Base-by-base conservation (phyloP, 352 stramenopile genomes). In the Phytopythium oedochilum region DNA sequence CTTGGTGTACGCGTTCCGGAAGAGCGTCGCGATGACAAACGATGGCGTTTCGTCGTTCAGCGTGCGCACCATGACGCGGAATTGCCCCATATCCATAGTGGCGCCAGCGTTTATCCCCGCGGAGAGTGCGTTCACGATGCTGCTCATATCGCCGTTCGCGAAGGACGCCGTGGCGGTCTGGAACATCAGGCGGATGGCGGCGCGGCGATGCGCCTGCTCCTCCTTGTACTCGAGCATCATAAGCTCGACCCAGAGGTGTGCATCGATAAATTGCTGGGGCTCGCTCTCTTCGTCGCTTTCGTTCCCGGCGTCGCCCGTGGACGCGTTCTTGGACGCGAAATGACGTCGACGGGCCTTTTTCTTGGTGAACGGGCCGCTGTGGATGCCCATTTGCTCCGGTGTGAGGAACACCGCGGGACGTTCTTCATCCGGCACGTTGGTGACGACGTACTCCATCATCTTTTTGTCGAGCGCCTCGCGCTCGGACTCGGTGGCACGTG, bases 181-280 rank as follows among this genome's bases (percentile, higher is more conserved):
- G 46, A 97, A 97, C 91, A 97, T 97, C 1, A 97, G 61, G 0
- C 90, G 88, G 40, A 97, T 89, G 17, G 89, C 89, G 18, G 88
- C 88, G 6, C 82, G 71, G 2, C 91, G 83, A 56, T 97, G 91
- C 0, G 89, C 86, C 61, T 97, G 90, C 57, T 97, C 91, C 50
- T 96, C 87, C 32, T 94, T 93, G 66, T 97, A 96, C 65, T 96
- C 84, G 46, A 89, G 73, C 75, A 94, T 87, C 82, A 94, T 92
- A n/a, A 92, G 65, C 32, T 92, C 78, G 4, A 92, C 63, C 84
- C 84, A 94, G 3, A 91, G 58, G 32, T 88, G 75, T 1, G 83
- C 84, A 20, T 94, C 84, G 0, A 94, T 64, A 26, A 90, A 92
- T 44, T 87, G 75, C 17, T 56, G 53, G 0, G 40, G 29, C 6